phyloP scores from a whole-genome alignment of 371 early-diverging fungal species.

The Rhizopus sp. region DNA sequence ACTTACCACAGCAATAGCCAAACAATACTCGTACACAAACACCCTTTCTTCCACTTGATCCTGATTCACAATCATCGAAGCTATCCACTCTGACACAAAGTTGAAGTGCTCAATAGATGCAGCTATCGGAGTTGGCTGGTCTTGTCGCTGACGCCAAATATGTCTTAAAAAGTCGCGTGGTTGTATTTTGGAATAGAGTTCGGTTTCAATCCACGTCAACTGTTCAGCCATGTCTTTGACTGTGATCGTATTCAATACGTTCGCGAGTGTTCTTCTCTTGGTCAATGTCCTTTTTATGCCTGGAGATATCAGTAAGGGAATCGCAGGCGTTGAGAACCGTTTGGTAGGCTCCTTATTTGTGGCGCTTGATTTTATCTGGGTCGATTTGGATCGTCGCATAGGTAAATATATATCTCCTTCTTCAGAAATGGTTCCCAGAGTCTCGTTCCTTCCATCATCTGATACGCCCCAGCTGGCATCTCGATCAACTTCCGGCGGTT shows the following conservation, averaged over 20 bases:
- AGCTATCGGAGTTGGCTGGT: constrained; percentile 31
- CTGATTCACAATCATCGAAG: constrained; percentile 62
- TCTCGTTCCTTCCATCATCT: constrained; percentile 20
- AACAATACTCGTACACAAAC: constrained; percentile 60
- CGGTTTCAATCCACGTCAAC: constrained; percentile 59
- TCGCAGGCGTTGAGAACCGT: not conserved
- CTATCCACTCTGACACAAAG: constrained; percentile 64
- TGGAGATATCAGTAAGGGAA: constrained; percentile 2
- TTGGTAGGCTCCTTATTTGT: not conserved
- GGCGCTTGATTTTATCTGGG: not conserved
- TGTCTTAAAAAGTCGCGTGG: constrained; percentile 58
- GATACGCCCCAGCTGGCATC: constrained; percentile 35
- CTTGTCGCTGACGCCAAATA: constrained; percentile 28
- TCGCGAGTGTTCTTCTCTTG: not conserved
- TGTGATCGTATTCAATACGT: constrained; percentile 3
- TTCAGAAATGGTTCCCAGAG: too few species aligned
- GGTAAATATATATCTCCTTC: too few species aligned
- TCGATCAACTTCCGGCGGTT: constrained; percentile 33
- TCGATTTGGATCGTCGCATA: not conserved
- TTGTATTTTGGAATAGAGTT: constrained; percentile 45
- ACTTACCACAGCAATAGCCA: constrained; percentile 52
- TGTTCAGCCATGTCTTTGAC: constrained; percentile 60
- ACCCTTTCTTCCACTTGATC: constrained; percentile 53
- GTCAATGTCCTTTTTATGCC: not conserved
- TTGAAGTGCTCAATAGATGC: constrained; percentile 60